Evolutionary conservation across 176 grass and related monocot genomes (phyloP), one percentile per base, ranked within the genome.

Genomic region (Musa beccarii): DNA sequence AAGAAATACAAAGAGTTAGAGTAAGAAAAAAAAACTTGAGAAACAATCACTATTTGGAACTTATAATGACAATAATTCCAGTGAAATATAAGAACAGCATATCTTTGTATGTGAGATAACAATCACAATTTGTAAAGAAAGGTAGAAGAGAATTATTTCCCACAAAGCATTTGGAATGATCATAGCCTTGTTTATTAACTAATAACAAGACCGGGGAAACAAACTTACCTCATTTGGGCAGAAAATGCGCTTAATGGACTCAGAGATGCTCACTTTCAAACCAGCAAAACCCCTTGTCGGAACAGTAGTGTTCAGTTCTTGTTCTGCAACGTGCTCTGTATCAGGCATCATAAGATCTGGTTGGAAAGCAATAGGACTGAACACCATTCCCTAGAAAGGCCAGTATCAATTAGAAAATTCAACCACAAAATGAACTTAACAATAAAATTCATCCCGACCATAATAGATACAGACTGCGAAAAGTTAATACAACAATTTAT

Each of bases 281-380:
- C 81, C 51, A 52, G 52, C 52, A 51, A 91, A 84, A 50, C 55
- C 77, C 34, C 73, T 20, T 22, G 61, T 19, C 6, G 75, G 78
- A 49, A 63, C 49, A 10, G 54, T 17, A 56, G 82, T 84, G 10
- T 51, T 10, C 11, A 25, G 34, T 72, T 91, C 88, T 0, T 78
- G 74, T 52, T 87, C 84, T 2, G 68, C 21, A 68, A 75, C 59
- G 80, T 84, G 69, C 28, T 90, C 75, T 9, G 52, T 57, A 52
- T 56, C 80, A 3, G 82, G 52, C 14, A 54, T 67, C 54, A 89
- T 71, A 59, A 82, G 74, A 71, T 93, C 86, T 4, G 84, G 72
- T 71, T 98, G 86, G 65, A 98, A 98, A 56, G 86, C 76, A 62
- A 98, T 82, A 1, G 95, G 81, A 80, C 86, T 84, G 80, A 98